phyloP scores from a whole-genome alignment of 345 rosid genomes.

The Gossypium turneri region DNA sequence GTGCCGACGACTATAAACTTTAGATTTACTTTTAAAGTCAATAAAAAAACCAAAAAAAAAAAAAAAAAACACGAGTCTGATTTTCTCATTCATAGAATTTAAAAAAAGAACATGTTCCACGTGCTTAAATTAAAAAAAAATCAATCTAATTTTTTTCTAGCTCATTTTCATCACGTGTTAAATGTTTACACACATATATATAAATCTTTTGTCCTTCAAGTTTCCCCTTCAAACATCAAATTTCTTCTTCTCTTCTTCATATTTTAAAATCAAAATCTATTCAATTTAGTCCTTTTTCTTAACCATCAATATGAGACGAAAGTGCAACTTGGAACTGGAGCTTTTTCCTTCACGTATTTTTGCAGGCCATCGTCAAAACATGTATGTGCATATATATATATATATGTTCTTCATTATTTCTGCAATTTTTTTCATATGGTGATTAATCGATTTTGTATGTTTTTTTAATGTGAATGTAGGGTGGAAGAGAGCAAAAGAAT shows the following conservation, averaged over 20 bases:
- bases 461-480: conserved; percentile 11
- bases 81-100: too few species aligned
- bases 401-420: too few species aligned
- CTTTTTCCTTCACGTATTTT: conserved; percentile 23
- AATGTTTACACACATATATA: neutral
- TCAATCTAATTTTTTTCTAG: neutral
- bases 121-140: conserved; percentile 12
- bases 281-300: neutral
- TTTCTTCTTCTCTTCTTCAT: neutral
- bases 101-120: conserved; percentile 9
- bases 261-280: too few species aligned
- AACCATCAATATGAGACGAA: conserved; percentile 30
- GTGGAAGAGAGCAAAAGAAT: conserved; percentile 17
- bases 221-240: neutral
- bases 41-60: too few species aligned
- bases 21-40: neutral
- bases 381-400: conserved; percentile 5
- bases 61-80: too few species aligned
- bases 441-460: neutral
- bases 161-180: conserved; percentile 18
- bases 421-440: neutral
- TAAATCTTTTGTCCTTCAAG: neutral
- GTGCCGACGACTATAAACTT: neutral
- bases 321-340: conserved; percentile 45
- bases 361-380: neutral